Evolutionary conservation across 257 asterid genomes (phyloP).

Genomic region (Ophiorrhiza pumila): DNA sequence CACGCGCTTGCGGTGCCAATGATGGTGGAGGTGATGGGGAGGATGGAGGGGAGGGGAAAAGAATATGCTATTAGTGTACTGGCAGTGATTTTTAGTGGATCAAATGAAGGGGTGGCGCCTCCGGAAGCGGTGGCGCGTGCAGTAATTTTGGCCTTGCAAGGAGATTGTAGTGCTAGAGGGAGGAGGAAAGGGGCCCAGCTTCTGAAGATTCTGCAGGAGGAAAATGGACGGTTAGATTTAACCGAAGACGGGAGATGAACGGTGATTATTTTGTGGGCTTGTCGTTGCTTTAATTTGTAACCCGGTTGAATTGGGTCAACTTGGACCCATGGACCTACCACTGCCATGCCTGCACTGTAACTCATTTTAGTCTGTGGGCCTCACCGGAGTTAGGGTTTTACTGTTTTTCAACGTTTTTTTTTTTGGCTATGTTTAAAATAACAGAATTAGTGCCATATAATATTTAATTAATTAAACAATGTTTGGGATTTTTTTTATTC

Average conservation of each 20-base stretch:
- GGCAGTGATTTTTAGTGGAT: conserved; percentile 59
- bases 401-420: no score
- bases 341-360: neutral
- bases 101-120: conserved; percentile 53
- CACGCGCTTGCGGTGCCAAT: conserved; percentile 83
- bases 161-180: conserved; percentile 66
- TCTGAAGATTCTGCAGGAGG: conserved; percentile 57
- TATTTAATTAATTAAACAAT: no score
- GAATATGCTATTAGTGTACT: conserved; percentile 73
- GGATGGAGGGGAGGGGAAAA: conserved; percentile 73
- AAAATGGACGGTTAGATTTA: conserved; percentile 40
- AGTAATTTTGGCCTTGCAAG: conserved; percentile 67
- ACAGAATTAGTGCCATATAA: no score
- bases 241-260: conserved; percentile 21
- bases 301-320: neutral
- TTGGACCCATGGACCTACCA: neutral
- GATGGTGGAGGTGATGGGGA: conserved; percentile 89
- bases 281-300: neutral
- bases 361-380: no score
- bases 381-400: neutral
- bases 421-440: no score
- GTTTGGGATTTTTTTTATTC: no score
- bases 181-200: conserved; percentile 83
- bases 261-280: neutral
- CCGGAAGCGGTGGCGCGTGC: conserved; percentile 94